Base-by-base conservation (phyloP, 352 stramenopile genomes). In the Proteromonas lacertae region DNA sequence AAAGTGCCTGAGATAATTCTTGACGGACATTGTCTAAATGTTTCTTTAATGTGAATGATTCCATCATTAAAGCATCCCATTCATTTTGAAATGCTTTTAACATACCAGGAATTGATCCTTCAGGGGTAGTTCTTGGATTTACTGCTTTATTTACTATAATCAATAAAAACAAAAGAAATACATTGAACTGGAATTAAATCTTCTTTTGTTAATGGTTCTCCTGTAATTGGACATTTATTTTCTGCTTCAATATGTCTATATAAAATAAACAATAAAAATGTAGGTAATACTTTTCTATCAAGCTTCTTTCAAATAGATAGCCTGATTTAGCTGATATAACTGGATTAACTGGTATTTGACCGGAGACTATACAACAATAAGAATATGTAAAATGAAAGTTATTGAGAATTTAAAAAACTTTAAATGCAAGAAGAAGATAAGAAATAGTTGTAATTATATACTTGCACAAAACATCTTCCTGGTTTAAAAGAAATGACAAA, bases 1-100 rank as follows among this genome's bases (percentile, higher is more conserved):
- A 84, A 32, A 87, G 52, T 14, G 71, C 69, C 38, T 82, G 66
- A 36, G 63, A 70, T 1, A 87, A 56, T 50, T 87, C 69, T 53
- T 82, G 65, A 29, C 69, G 64, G 19, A 69, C 80, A 40, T 70
- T 64, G 45, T 82, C 62, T 33, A 83, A 44, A 48, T 87, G 69
- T 47, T 82, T 59, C 50, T 78, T 79, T 19, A 88, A 53, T 35
- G 68, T 69, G 40, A 82, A 78, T 21, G 65, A 76, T 51, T 88
- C 72, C 21, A 88, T 60, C 56, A 83, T 72, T 14, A 76, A 51
- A 41, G 63, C 69, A 43, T 86, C 72, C 64, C 69, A 86, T 42
- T 86, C 69, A 43, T 63, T 74, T 13, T 35, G 29, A 17, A 32
- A 29, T 16, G 19, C 2, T 29, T 4, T 30, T 12, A 56, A 31